Evolutionary conservation across 352 stramenopile species (phyloP).

Genomic region (Globisporangium solare): DNA sequence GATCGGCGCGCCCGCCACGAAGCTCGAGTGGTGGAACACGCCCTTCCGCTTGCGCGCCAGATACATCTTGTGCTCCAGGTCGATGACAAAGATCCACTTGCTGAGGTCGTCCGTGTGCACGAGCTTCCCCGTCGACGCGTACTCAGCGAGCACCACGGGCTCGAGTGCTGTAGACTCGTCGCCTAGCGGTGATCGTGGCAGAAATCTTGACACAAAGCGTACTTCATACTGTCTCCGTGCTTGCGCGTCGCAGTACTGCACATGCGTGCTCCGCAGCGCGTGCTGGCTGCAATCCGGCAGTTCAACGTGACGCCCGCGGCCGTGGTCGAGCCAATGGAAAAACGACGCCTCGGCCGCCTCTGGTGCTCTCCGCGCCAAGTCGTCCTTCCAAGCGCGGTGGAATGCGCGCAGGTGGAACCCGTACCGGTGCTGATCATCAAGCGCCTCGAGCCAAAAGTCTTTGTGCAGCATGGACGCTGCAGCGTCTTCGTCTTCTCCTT

Average conservation of each 20-base stretch:
- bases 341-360: slow-evolving; percentile 28
- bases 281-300: slow-evolving; percentile 52
- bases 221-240: slow-evolving; percentile 43
- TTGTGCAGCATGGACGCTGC: slow-evolving; percentile 42
- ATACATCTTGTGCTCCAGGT: slow-evolving; percentile 31
- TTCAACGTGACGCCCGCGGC: slow-evolving; percentile 33
- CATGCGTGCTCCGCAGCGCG: slow-evolving; percentile 33
- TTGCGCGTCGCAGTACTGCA: slow-evolving; percentile 46
- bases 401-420: slow-evolving; percentile 66
- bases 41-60: slow-evolving; percentile 71
- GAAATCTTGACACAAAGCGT: slow-evolving; percentile 20
- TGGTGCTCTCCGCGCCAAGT: slow-evolving; percentile 18
- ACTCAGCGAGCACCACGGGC: slow-evolving; percentile 20
- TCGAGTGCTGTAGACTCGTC: neutral
- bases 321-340: slow-evolving; percentile 71
- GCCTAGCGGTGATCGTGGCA: neutral
- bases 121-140: slow-evolving; percentile 23
- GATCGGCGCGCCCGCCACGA: slow-evolving; percentile 58
- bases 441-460: slow-evolving; percentile 73
- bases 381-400: slow-evolving; percentile 53
- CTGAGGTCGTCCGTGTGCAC: slow-evolving; percentile 56
- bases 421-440: slow-evolving; percentile 71
- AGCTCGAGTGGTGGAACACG: slow-evolving; percentile 76
- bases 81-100: slow-evolving; percentile 82
- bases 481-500: neutral